Percentiles rank a stretch among this genome's conserved stretches.
These are phyloP conservation scores for Periglandula ipomoeae DNA, from an alignment of 2,329 filamentous ascomycete species.

Conservation along the genomic window DNA sequence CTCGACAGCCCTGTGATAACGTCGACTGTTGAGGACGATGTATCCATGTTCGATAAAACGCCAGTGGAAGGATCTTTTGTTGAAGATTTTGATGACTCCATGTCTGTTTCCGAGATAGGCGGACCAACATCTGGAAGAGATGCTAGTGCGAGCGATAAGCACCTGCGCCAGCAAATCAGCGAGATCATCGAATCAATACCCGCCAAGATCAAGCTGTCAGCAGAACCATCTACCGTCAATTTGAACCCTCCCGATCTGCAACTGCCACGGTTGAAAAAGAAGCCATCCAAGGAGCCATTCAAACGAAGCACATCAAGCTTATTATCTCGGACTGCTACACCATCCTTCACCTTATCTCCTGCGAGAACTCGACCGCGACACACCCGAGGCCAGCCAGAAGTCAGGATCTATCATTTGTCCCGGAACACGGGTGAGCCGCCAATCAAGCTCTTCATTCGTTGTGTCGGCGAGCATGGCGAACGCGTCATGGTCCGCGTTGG, in stretches of 20 bases:
- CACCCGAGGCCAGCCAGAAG: conserved; percentile 55
- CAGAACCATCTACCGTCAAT: conserved; percentile 39
- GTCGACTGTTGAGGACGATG: conserved; percentile 31
- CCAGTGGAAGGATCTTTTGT: conserved; percentile 34
- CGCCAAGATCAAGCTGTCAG: conserved; percentile 65
- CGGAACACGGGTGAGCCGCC: conserved; percentile 75
- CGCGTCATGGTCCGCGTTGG: conserved; percentile 97
- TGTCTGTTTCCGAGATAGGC: conserved; percentile 22
- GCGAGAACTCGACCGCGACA: conserved; percentile 44
- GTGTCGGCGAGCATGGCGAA: conserved; percentile 82
- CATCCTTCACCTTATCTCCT: conserved; percentile 62
- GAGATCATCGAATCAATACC: conserved; percentile 71
- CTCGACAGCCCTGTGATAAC: conserved; percentile 36
- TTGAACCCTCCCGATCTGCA: conserved; percentile 51
- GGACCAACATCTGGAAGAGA: conserved; percentile 18
- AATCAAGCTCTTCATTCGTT: conserved; percentile 88
- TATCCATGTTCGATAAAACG: conserved; percentile 26
- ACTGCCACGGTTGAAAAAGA: conserved; percentile 37
- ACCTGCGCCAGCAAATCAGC: conserved; percentile 71
- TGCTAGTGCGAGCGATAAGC: conserved; percentile 46
- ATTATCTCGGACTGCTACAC: conserved; percentile 51
- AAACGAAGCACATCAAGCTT: conserved; percentile 41
- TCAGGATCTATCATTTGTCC: conserved; percentile 87
- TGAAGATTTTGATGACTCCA: conserved; percentile 37
- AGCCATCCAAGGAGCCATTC: conserved; percentile 32